These are phyloP conservation scores for Fragaria iinumae DNA, from an alignment of 306 rosid genomes.

Conservation along the genomic window DNA sequence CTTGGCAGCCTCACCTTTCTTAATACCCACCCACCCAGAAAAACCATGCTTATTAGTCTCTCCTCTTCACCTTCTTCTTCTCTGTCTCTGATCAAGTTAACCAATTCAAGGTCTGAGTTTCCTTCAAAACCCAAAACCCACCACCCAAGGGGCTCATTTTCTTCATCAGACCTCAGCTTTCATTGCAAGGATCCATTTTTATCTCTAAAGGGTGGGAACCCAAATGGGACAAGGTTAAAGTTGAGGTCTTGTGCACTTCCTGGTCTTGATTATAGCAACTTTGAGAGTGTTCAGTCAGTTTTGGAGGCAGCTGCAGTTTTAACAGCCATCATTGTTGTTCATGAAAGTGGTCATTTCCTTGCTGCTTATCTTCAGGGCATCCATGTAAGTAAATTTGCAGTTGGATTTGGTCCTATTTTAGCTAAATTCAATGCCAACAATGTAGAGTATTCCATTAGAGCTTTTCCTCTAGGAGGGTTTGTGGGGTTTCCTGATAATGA, in stretches of 20 bases:
- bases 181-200: constrained; percentile 46
- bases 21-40: constrained; percentile 20
- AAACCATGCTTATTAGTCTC: constrained; percentile 71
- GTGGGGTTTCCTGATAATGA: constrained; percentile 99
- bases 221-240: constrained; percentile 43
- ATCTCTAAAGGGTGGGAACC: constrained; percentile 25
- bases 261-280: constrained; percentile 67
- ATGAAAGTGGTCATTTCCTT: constrained; percentile 95
- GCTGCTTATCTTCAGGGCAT: constrained; percentile 96
- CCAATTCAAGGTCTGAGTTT: constrained; percentile 42
- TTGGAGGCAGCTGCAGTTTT: constrained; percentile 83
- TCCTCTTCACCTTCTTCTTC: constrained; percentile 55
- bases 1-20: constrained; percentile 22
- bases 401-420: constrained; percentile 96
- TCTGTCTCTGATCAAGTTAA: constrained; percentile 43
- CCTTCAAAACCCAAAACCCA: constrained; percentile 52
- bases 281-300: constrained; percentile 86
- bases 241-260: constrained; percentile 53
- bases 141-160: constrained; percentile 46
- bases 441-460: constrained; percentile 90
- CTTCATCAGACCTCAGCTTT: constrained; percentile 39
- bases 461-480: constrained; percentile 97
- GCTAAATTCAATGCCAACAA: constrained; percentile 87
- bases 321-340: constrained; percentile 88
- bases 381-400: constrained; percentile 94